Evolutionary conservation across 1,139 yeast genomes (phyloP), one percentile per base, ranked within the genome.

Genomic region (Suhomyces choctaworum): DNA sequence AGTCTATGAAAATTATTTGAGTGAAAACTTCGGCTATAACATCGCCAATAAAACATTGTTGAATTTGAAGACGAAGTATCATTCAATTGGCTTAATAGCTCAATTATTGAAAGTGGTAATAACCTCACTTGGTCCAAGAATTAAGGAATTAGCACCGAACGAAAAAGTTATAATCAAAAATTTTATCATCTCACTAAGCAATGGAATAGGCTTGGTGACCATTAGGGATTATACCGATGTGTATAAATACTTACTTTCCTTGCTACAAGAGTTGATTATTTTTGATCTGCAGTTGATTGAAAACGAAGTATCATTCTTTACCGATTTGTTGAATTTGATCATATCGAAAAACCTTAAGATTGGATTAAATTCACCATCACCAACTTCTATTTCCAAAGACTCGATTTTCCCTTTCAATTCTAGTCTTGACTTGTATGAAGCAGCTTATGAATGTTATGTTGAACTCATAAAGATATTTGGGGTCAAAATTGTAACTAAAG

Each of bases 21-120:
- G 54, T 24, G 64, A 64, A 34, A 54, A 68, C 1, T 88, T 76
- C 53, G 82, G 86, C 11, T 57, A 60, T 34, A 61, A 57, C 24
- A 41, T 56, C 8, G 30, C 39, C 1, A 62, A 54, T 31, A 52
- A 49, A 21, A 44, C 54, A 1, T 51, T 62, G 22, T 47, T 56
- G 9, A 67, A 67, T 42, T 53, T 65, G 41, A 58, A 58, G 31
- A 55, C 56, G 28, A 55, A 56, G 25, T 64, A 49, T 40, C 48
- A 57, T 16, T 52, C 65, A 7, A 42, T 56, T 25, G 59, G 58
- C 1, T 36, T 49, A 4, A 36, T 56, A 21, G 43, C 66, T 1
- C 45, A 44, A 7, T 50, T 70, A 27, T 40, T 69, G 19, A 63
- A 63, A 40, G 50, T 59, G 8, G 47, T 61, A 29, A 53, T 67